Conservation (phyloP, 495 filamentous ascomycete genomes). For the Penicillium roqueforti region DNA sequence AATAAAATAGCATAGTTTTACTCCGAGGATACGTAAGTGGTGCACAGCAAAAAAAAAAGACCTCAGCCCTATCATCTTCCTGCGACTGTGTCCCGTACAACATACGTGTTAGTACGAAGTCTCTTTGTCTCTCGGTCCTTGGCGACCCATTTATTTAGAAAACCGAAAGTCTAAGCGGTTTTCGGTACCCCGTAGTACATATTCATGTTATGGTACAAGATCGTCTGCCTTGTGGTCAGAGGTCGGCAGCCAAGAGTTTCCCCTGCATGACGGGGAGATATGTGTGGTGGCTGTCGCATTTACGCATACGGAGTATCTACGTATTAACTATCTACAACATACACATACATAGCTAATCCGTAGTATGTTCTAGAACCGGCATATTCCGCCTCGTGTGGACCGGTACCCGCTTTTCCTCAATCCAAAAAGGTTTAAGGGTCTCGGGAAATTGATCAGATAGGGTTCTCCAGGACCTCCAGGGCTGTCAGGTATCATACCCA, state of each 20-base stretch:
- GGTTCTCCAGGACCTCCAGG: too few species aligned
- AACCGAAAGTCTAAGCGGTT: background rate
- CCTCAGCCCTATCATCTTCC: conserved; percentile 1
- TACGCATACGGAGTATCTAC: background rate
- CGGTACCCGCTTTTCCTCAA: background rate
- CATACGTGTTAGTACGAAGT: too few species aligned
- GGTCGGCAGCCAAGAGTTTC: background rate
- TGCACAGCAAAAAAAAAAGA: background rate
- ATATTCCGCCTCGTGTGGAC: background rate
- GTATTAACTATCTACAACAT: too few species aligned
- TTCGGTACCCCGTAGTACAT: background rate
- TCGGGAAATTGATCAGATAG: conserved; percentile 2
- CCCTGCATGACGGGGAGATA: background rate
- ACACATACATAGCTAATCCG: too few species aligned
- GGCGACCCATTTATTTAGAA: background rate
- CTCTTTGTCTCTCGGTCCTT: background rate
- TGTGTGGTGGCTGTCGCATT: background rate
- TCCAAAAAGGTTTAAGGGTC: background rate
- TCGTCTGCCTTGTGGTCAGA: background rate
- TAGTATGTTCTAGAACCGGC: background rate
- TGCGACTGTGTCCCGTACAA: too few species aligned
- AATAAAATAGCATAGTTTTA: too few species aligned
- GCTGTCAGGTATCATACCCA: background rate
- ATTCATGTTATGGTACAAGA: background rate
- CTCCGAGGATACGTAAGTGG: too few species aligned